A percentile compares a stretch with the other conserved stretches of the same genome.
These are phyloP conservation scores for Pleurotus tuoliensis DNA, from an alignment of 768 basidiomycete genomes.

Conservation along the genomic window DNA sequence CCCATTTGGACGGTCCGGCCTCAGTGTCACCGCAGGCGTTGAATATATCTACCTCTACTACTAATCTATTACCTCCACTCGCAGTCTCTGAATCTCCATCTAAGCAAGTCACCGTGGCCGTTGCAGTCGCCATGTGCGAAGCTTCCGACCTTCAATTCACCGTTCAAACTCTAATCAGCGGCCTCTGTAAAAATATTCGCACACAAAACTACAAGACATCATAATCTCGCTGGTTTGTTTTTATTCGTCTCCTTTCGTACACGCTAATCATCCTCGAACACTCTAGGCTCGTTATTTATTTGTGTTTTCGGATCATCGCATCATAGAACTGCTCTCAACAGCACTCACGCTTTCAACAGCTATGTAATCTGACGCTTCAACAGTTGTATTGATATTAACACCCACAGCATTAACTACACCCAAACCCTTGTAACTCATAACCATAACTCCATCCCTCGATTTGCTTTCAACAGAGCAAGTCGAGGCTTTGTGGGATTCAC, in stretches of 20 bases:
- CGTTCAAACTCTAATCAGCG: constrained; percentile 8
- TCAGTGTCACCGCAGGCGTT: background rate
- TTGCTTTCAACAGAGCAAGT: constrained; percentile 4
- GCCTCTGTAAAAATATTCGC: constrained; percentile 5
- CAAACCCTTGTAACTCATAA: no score
- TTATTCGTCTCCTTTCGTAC: background rate
- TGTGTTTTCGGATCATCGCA: constrained; percentile 4
- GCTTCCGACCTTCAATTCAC: constrained; percentile 6
- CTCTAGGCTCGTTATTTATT: background rate
- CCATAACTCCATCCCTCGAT: background rate
- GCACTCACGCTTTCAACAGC: constrained; percentile 9
- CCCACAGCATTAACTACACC: constrained; percentile 3
- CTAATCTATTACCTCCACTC: constrained; percentile 5
- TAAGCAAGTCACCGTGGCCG: constrained; percentile 7
- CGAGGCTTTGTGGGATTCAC: constrained; percentile 2
- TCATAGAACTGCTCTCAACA: constrained; percentile 8
- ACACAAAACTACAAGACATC: background rate
- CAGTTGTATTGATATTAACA: constrained; percentile 8
- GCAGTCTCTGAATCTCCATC: background rate
- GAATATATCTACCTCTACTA: background rate
- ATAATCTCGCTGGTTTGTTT: background rate
- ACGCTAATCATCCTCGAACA: background rate
- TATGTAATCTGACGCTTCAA: constrained; percentile 8
- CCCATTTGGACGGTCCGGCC: background rate
- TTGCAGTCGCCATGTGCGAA: constrained; percentile 8